A percentile compares a stretch with the other conserved stretches of the same genome.
Evolutionary conservation across 345 rosid genomes (phyloP).

Genomic region (Adansonia digitata): DNA sequence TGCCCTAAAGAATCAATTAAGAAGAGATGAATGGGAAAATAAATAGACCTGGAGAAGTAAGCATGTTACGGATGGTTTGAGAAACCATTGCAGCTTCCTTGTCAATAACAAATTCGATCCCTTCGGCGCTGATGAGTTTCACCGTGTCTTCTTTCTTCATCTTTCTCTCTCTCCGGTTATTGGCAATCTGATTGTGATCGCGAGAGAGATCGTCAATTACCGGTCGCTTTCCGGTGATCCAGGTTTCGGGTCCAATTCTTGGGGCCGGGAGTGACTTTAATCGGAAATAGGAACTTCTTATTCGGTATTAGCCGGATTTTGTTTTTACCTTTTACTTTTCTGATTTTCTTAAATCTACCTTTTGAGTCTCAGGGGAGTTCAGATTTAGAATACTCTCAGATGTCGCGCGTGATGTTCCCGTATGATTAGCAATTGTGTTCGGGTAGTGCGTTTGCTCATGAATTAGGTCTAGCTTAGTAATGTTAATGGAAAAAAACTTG

Average conservation of each 20-base stretch:
- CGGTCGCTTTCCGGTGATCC: neutral
- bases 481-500: too few species aligned
- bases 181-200: neutral
- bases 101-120: conserved; percentile 73
- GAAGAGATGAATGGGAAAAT: neutral
- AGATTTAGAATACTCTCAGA: neutral
- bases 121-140: conserved; percentile 78
- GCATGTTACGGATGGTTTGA: conserved; percentile 86
- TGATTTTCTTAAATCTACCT: neutral
- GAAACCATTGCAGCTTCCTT: conserved; percentile 90
- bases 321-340: neutral
- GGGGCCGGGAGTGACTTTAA: neutral
- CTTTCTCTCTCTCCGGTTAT: conserved; percentile 4
- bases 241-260: neutral
- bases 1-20: neutral
- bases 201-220: neutral
- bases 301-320: neutral
- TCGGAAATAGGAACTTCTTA: neutral
- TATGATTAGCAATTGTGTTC: too few species aligned
- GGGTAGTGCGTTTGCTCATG: neutral
- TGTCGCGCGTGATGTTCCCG: neutral
- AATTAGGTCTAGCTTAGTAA: too few species aligned
- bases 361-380: neutral
- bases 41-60: conserved; percentile 65
- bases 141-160: conserved; percentile 67